Base-by-base conservation (phyloP, 2,329 filamentous ascomycete genomes). In the Fusarium albidum region DNA sequence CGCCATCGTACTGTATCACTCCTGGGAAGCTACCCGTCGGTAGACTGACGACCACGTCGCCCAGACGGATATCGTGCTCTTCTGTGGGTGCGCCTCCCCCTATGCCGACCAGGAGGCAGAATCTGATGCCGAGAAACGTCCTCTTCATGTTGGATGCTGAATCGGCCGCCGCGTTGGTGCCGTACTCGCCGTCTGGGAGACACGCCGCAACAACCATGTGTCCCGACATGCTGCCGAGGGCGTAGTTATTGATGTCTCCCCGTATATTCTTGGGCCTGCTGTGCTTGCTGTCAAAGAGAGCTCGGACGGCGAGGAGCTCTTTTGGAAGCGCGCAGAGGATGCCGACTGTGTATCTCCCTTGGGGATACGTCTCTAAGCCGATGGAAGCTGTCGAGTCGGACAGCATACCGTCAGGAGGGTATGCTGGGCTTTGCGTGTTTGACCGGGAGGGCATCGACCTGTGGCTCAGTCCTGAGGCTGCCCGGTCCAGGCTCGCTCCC, bases 1-100 rank as follows among this genome's bases (percentile, higher is more conserved):
- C 55, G 2, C 49, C 17, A 9, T 64, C 61, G 14, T 55, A 59
- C 10, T 65, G 59, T 2, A 66, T 49, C 0, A 63, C 52, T 1
- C 55, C 56, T 1, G 47, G 37, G 10, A 45, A 45, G 2, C 5
- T 29, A 0, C 32, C n/a, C 3, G 37, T 47, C 6, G 52, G 48
- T 5, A 41, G 26, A 31, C 53, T 45, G 1, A 65, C 56, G 1
- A 63, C 62, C 0, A 66, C 56, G 10, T 64, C 60, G 0, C 64
- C 64, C 0, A 66, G 58, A 0, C 60, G 43, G 6, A 62, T 44
- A 11, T 57, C 35, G 15, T 46, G 31, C 3, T 49, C 15, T 11
- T 29, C 9, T 3, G 55, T 38, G 7, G 53, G 57, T 4, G 31
- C 42, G 1, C 53, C 21, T 4, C 21, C 21, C 7, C 5, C 49